Percentiles rank a stretch among this genome's conserved stretches.
These are phyloP conservation scores for Pseudophaeomoniella oleicola DNA, from an alignment of 2,329 filamentous ascomycete genomes.

Conservation along the genomic window DNA sequence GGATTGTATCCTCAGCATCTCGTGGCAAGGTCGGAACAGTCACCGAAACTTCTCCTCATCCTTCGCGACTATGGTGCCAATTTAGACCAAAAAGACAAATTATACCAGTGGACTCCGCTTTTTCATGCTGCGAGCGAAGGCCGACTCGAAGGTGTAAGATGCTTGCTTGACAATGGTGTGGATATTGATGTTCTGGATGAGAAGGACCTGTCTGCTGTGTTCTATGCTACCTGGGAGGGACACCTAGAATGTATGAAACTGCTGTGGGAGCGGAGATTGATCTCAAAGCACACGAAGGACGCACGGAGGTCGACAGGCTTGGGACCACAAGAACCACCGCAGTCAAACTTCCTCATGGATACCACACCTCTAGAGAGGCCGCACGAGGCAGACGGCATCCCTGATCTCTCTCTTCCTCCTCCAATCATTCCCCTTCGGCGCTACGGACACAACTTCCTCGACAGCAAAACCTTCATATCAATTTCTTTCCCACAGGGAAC, in stretches of 20 bases:
- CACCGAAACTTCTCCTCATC: slow-evolving; percentile 62
- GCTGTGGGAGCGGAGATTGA: slow-evolving; percentile 33
- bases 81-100: slow-evolving; percentile 81
- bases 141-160: slow-evolving; percentile 74
- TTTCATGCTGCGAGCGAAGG: slow-evolving; percentile 96
- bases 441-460: slow-evolving; percentile 96
- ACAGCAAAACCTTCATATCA: slow-evolving; percentile 92
- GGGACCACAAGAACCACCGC: neutral
- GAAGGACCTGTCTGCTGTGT: slow-evolving; percentile 86
- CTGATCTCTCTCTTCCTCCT: slow-evolving; percentile 78
- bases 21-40: slow-evolving; percentile 76
- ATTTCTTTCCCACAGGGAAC: slow-evolving; percentile 70
- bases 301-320: slow-evolving; percentile 10
- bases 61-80: slow-evolving; percentile 78
- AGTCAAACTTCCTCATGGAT: neutral
- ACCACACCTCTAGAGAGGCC: neutral
- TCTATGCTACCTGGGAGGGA: slow-evolving; percentile 97
- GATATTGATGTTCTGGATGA: slow-evolving; percentile 74
- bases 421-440: slow-evolving; percentile 89
- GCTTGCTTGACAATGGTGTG: slow-evolving; percentile 63
- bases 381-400: slow-evolving; percentile 60
- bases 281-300: slow-evolving; percentile 5
- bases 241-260: slow-evolving; percentile 89
- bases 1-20: slow-evolving; percentile 95
- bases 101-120: slow-evolving; percentile 93